Base-by-base conservation (phyloP, 2,329 filamentous ascomycete species). In the Ophiostoma fasciatum region DNA sequence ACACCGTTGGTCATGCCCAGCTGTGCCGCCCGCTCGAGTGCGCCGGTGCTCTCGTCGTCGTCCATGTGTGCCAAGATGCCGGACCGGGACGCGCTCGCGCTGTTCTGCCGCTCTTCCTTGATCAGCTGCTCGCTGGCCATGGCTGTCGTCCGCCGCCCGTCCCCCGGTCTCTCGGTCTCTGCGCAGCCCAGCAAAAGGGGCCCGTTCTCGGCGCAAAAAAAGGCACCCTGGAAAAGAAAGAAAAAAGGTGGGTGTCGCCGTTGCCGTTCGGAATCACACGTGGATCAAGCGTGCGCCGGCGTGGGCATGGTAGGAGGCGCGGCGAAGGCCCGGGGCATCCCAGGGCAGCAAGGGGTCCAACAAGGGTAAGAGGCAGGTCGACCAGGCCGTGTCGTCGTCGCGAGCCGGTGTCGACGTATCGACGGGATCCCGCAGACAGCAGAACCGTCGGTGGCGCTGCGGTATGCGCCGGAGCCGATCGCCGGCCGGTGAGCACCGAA, bases 21-120 rank as follows among this genome's bases (percentile, higher is more conserved):
- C 46, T 39, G 45, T 18, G 33, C 48, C 38, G 23, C 42, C 34
- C 31, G 50, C 45, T 42, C 41, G 3, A 36, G 29, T 8, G 49
- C 46, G 4, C 52, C 48, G 15, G 57, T 57, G 31, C 46, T 51
- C 23, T 50, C 49, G 19, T 58, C 57, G 37, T 47, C 45, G 21
- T 51, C 50, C 5, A 38, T 38, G 8, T 50, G 47, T 2, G 33
- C 33, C 7, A 35, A 38, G 0, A 36, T 45, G 31, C 59, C 55
- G 19, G 62, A 63, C 39, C 68, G 65, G 6, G 66, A 68, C 38
- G 64, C 57, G 45, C 66, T 56, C 29, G 62, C 63, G 50, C 66
- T 71, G 46, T 69, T 65, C 47, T 71, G 69, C 38, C 71, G 58
- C 51, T 72, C 65, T 40, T 74, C 68, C 49, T 72, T 63, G 56